These are phyloP conservation scores for Flaveria ramosissima DNA, from an alignment of 129 eudicot species.

Conservation along the genomic window DNA sequence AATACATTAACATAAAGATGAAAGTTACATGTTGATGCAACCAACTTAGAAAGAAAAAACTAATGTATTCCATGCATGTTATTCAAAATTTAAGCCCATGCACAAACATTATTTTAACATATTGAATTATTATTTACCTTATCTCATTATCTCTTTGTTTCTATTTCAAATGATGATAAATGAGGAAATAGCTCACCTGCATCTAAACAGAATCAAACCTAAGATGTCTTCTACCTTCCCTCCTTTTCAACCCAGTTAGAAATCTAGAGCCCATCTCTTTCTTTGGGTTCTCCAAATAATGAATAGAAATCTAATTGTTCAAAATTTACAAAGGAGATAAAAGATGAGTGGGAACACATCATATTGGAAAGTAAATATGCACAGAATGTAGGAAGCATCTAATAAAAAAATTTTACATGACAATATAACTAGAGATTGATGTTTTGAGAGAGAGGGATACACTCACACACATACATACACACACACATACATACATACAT, in stretches of 20 bases:
- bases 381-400: background rate
- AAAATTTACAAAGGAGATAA: constrained; percentile 13
- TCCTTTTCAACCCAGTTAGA: constrained; percentile 65
- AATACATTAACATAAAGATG: background rate
- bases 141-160: too few relatives aligned
- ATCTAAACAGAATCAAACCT: constrained; percentile 65
- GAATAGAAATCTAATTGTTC: constrained; percentile 55
- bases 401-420: background rate
- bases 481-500: too few relatives aligned
- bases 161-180: constrained; percentile 9
- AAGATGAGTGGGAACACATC: background rate
- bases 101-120: constrained; percentile 15
- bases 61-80: constrained; percentile 5
- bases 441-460: background rate
- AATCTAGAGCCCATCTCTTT: constrained; percentile 71
- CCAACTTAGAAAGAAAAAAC: background rate
- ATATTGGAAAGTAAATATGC: constrained; percentile 1
- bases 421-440: constrained; percentile 4
- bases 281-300: constrained; percentile 52
- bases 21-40: background rate
- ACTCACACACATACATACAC: too few relatives aligned
- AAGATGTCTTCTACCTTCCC: constrained; percentile 52
- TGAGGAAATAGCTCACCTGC: constrained; percentile 61
- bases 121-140: background rate
- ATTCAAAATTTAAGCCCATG: background rate